Evolutionary conservation across 176 grass and related monocot genomes (phyloP).

Genomic region (Calamus simplicifolius): DNA sequence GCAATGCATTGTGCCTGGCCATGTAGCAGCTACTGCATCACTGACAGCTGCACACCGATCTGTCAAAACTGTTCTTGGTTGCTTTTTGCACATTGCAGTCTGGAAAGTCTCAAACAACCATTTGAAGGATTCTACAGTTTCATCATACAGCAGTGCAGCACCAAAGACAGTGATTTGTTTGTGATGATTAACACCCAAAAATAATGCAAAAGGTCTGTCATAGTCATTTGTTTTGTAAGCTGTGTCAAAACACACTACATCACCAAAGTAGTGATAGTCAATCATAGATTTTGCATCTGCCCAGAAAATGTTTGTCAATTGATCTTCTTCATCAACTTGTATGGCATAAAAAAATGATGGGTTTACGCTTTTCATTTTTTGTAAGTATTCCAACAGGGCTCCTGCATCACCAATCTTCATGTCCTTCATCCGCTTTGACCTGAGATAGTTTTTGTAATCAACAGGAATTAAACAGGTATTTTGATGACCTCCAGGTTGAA

Average conservation of each 20-base stretch:
- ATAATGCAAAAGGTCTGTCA: conserved; percentile 52
- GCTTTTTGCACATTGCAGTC: conserved; percentile 65
- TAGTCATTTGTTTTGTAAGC: conserved; percentile 53
- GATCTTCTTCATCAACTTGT: conserved; percentile 79
- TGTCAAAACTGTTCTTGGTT: conserved; percentile 71
- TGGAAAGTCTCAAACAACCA: conserved; percentile 77
- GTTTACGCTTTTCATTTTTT: conserved; percentile 68
- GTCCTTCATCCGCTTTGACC: conserved; percentile 33
- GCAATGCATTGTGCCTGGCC: conserved; percentile 47
- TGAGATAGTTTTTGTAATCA: conserved; percentile 72
- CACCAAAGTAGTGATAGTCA: conserved; percentile 69
- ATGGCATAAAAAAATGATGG: conserved; percentile 81
- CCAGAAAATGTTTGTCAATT: conserved; percentile 77
- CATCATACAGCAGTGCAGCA: conserved; percentile 56
- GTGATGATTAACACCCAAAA: conserved; percentile 84
- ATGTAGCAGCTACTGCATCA: conserved; percentile 47
- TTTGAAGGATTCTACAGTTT: conserved; percentile 63
- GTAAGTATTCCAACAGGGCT: conserved; percentile 61
- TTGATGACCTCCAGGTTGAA: conserved; percentile 35
- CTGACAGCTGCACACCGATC: conserved; percentile 34
- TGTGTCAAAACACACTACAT: conserved; percentile 83
- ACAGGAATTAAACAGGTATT: conserved; percentile 60
- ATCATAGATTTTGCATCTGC: conserved; percentile 59
- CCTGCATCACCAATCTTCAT: conserved; percentile 62
- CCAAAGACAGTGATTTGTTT: conserved; percentile 68